phyloP scores from a whole-genome alignment of 306 rosid genomes.

The Vicia villosa region DNA sequence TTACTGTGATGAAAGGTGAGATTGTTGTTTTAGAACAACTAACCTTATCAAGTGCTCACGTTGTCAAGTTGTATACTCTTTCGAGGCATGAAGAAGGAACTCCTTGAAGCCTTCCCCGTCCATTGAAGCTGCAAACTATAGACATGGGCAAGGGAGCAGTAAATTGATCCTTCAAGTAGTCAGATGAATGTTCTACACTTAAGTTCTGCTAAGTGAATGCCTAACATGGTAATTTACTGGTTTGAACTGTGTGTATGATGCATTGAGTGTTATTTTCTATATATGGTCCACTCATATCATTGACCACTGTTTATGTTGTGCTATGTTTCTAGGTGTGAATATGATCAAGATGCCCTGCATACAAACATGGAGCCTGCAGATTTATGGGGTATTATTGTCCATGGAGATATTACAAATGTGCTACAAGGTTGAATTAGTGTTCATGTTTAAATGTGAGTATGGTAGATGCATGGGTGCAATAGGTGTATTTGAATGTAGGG shows the following conservation, averaged over 20 bases:
- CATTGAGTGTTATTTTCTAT: neutral
- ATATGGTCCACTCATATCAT: conserved; percentile 22
- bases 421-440: conserved; percentile 46
- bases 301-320: conserved; percentile 32
- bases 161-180: conserved; percentile 84
- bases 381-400: conserved; percentile 43
- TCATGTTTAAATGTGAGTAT: no score
- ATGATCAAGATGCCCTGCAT: conserved; percentile 27
- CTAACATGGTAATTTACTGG: conserved; percentile 50
- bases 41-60: no score
- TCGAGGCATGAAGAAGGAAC: conserved; percentile 65
- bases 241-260: neutral
- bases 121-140: conserved; percentile 59
- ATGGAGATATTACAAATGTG: conserved; percentile 42
- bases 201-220: conserved; percentile 79
- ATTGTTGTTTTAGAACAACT: no score
- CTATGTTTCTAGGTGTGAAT: conserved; percentile 54
- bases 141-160: conserved; percentile 59
- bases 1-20: no score
- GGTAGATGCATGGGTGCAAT: no score
- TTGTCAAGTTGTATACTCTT: no score
- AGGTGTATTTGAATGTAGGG: no score
- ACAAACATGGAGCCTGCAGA: conserved; percentile 55
- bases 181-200: conserved; percentile 85
- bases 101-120: conserved; percentile 60